Conservation (phyloP, 192 early-diverging fungal species). For the Pecoramyces ruminantium region DNA sequence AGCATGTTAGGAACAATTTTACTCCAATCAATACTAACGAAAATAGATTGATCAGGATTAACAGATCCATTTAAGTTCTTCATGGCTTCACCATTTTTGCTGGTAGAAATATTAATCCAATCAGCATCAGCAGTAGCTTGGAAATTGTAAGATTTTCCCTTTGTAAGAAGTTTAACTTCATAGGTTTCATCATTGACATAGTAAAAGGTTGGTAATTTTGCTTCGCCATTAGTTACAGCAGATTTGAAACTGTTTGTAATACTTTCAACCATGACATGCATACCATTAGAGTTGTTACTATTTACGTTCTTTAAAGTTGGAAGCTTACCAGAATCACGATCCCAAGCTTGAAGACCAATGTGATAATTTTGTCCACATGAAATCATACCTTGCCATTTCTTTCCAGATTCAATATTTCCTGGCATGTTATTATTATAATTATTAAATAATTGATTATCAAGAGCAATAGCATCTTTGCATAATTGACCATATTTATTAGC, state of each 20-base stretch:
- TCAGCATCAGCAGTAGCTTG: not conserved
- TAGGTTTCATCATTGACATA: not conserved
- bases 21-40: not conserved
- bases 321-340: not conserved
- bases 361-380: not conserved
- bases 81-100: not conserved
- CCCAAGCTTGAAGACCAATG: not conserved
- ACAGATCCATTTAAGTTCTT: too few species aligned
- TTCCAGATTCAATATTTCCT: not conserved
- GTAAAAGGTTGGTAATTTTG: not conserved
- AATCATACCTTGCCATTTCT: not conserved
- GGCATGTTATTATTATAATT: not conserved
- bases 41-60: too few species aligned
- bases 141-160: not conserved
- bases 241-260: not conserved
- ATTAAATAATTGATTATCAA: not conserved
- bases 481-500: constrained; percentile 8
- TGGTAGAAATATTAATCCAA: not conserved
- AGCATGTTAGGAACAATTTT: too few species aligned
- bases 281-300: not conserved
- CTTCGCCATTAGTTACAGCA: not conserved
- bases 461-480: not conserved
- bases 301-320: not conserved
- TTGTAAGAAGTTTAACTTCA: not conserved
- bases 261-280: not conserved